Conservation (phyloP, 257 asterid genomes). For the Anisodus acutangulus region DNA sequence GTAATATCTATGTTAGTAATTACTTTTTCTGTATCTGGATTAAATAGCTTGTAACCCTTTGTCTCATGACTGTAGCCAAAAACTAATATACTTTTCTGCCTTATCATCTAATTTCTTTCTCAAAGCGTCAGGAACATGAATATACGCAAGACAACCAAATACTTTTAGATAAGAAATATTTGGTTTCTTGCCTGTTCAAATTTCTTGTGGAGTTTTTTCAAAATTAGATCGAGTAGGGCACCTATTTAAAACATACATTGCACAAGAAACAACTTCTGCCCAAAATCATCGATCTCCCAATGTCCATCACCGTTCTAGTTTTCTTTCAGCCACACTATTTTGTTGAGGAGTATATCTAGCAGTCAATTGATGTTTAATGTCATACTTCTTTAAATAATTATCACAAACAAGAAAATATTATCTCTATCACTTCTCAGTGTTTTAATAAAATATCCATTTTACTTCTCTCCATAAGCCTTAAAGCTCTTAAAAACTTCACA, state of each 20-base stretch:
- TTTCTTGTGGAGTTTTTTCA: too few species aligned
- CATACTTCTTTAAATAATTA: slow-evolving; percentile 9
- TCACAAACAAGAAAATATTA: background rate
- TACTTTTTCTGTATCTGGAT: too few species aligned
- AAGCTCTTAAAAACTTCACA: background rate
- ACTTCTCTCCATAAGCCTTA: slow-evolving; percentile 33
- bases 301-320: slow-evolving; percentile 22
- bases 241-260: slow-evolving; percentile 25
- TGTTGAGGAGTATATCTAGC: slow-evolving; percentile 15
- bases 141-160: too few species aligned
- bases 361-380: background rate
- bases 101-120: too few species aligned
- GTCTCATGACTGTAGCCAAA: too few species aligned
- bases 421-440: slow-evolving; percentile 25
- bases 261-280: slow-evolving; percentile 17
- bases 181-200: too few species aligned
- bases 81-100: too few species aligned
- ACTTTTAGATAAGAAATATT: too few species aligned
- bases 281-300: slow-evolving; percentile 13
- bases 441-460: slow-evolving; percentile 19
- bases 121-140: too few species aligned
- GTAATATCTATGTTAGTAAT: too few species aligned
- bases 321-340: background rate
- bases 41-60: too few species aligned
- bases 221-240: slow-evolving; percentile 27